Evolutionary conservation across 129 eudicot genomes (phyloP), one percentile per base, ranked within the genome.

Genomic region (Escallonia herrerae): DNA sequence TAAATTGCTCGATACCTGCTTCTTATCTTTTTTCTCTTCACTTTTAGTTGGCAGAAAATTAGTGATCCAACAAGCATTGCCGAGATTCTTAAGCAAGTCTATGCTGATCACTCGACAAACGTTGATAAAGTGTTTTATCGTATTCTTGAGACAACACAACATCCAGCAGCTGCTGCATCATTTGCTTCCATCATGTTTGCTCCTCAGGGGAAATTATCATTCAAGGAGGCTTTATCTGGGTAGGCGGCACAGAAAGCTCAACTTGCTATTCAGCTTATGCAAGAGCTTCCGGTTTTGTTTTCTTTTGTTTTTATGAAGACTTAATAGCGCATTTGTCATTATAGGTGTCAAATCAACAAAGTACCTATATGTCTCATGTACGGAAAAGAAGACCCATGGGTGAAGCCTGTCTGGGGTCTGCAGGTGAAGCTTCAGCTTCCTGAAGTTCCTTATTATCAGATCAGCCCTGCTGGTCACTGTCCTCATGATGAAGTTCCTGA

Each of bases 401-500:
- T 93, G 71, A 78, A 67, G 75, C 98, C 98, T 15, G 58, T 88
- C 43, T 93, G 95, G 90, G 98, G 98, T 77, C 82, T 71, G 51
- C 95, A 84, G 45, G 95, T 83, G 73, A 93, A 93, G 74, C 66
- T 44, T n/a, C 89, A 93, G 79, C 63, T 93, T 58, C 96, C 95
- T 15, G 90, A 83, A 52, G 91, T 95, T 74, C 96, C 98, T 5
- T 93, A 88, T 73, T 93, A 93, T 65, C 89, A 81, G 76, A 86
- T 93, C 38, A 93, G 95, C 75, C 98, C 98, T 47, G 96, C 98
- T 56, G 98, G 98, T 41, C 98, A 93, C 71, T 93, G 98, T 69
- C 98, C 98, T 71, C 98, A 93, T 83, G 98, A 93, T 76, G 98
- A 93, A 80, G 96, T 88, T 66, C 96, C 98, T 10, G 98, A 93